Evolutionary conservation across 345 rosid genomes (phyloP).

Genomic region (Eucalyptus leucophloia): DNA sequence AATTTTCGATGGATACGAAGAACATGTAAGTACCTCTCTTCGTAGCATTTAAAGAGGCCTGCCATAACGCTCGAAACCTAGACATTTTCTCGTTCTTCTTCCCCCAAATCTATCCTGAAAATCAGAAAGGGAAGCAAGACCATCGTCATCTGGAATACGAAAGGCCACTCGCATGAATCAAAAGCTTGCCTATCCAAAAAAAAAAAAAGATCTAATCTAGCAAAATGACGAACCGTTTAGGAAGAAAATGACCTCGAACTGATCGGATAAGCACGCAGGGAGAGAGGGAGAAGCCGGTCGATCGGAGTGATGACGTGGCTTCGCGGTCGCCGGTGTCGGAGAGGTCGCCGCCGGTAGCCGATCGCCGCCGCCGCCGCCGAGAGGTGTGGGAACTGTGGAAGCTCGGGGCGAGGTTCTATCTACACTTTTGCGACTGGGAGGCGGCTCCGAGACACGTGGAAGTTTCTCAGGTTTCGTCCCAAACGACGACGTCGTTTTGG

Average conservation of each 20-base stretch:
- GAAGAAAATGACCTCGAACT: background rate
- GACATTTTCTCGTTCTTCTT: constrained; percentile 31
- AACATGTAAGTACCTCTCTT: constrained; percentile 43
- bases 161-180: background rate
- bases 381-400: background rate
- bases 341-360: background rate
- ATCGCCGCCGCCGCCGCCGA: background rate
- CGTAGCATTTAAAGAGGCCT: constrained; percentile 76
- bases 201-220: background rate
- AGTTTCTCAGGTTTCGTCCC: background rate
- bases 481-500: background rate
- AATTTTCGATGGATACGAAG: background rate
- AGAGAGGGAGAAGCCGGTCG: background rate
- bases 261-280: background rate
- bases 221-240: background rate
- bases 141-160: background rate
- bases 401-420: background rate
- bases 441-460: background rate
- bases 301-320: background rate
- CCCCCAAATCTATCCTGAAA: background rate
- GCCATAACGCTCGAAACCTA: constrained; percentile 57
- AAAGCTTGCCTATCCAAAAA: background rate
- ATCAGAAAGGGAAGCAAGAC: background rate
- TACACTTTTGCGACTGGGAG: background rate
- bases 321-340: background rate